Base-by-base conservation (phyloP, 768 basidiomycete genomes). In the Kwoniella sp. region DNA sequence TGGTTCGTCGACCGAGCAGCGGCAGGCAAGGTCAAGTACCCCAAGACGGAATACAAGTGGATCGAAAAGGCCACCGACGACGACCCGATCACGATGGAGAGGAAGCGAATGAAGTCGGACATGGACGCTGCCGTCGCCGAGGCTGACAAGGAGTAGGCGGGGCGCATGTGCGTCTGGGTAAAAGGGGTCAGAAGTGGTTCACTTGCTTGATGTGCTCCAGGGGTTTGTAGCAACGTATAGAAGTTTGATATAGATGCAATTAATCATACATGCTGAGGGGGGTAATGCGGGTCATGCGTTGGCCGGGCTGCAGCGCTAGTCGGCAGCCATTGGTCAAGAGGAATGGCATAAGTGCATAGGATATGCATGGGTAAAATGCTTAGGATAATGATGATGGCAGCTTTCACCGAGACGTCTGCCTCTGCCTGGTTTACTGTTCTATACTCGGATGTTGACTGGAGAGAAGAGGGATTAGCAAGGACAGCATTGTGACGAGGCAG, bases 1-100 rank as follows among this genome's bases (percentile, higher is more conserved):
- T 98, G 91, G 92, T 98, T 98, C 75, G 84, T 87, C 29, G 91
- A 96, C 75, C 84, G 89, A 41, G 84, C 83, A 7, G 92, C 95
- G 2, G 79, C 84, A 6, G 65, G 56, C 20, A 71, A 72, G 59
- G 69, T 72, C 41, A 50, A 60, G 25, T 70, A 60, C 55, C 68
- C 68, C 25, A 53, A 53, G 27, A 67, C 68, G 5, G 65, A 52
- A 15, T 70, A 52, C 60, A 67, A 67, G 33, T 70, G 68, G 68
- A 65, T 70, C 54, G 58, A 65, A 28, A 51, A 53, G 17, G 50
- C 51, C 2, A 44, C 53, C 12, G 51, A 48, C 19, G 67, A 69
- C 7, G 67, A 69, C 33, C 50, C 52, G 6, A 53, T 69, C n/a
- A 46, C 64, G 5, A 37, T 17, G 15, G 67, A 69, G 53, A 55